phyloP scores from a whole-genome alignment of 208 protist species.

The Trypanosoma vivax region DNA sequence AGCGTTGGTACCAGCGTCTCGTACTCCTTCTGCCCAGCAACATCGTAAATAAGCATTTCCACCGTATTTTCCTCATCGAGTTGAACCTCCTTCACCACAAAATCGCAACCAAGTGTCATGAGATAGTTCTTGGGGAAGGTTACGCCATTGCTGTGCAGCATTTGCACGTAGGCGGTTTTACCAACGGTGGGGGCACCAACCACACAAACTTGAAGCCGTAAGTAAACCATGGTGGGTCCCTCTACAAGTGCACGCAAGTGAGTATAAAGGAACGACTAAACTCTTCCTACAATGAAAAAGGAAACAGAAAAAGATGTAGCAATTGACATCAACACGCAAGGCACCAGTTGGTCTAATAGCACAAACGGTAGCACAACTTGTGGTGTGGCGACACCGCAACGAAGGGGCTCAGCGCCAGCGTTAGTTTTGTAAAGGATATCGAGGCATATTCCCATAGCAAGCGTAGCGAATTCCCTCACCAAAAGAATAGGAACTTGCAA shows the following conservation, averaged over 20 bases:
- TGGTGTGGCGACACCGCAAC: too few relatives aligned
- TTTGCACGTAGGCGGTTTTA: conserved; percentile 89
- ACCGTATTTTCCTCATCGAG: conserved; percentile 78
- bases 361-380: too few relatives aligned
- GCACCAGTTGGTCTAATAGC: too few relatives aligned
- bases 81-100: conserved; percentile 81
- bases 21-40: conserved; percentile 84
- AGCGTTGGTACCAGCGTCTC: conserved; percentile 68
- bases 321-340: too few relatives aligned
- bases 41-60: conserved; percentile 82
- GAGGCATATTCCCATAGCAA: too few relatives aligned
- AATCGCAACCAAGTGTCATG: conserved; percentile 91
- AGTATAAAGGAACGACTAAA: too few relatives aligned
- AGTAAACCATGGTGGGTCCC: conserved; percentile 57
- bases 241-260: neutral
- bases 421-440: too few relatives aligned
- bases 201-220: conserved; percentile 81
- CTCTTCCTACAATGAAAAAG: conserved; percentile 1
- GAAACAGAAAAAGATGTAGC: neutral
- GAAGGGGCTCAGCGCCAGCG: too few relatives aligned
- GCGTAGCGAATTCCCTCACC: too few relatives aligned
- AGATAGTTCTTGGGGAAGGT: conserved; percentile 88
- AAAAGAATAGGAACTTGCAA: too few relatives aligned
- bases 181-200: conserved; percentile 83
- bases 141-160: conserved; percentile 83